phyloP scores from a whole-genome alignment of 768 basidiomycete genomes.

The Phylloporus sp. region DNA sequence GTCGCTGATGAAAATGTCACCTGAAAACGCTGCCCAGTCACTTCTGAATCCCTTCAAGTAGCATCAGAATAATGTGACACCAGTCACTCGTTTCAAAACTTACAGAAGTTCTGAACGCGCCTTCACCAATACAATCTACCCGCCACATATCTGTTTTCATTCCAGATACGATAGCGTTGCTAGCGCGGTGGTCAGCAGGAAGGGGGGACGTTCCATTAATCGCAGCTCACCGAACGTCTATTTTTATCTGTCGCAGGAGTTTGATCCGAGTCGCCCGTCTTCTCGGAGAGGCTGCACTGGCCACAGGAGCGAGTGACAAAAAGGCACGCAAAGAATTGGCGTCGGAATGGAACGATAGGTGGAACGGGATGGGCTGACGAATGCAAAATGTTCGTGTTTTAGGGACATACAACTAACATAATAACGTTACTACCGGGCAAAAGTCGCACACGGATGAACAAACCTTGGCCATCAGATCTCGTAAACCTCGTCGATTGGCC shows the following conservation, averaged over 20 bases:
- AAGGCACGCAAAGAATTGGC: conserved; percentile 54
- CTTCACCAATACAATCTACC: conserved; percentile 59
- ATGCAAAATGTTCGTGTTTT: conserved; percentile 56
- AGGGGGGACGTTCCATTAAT: background rate
- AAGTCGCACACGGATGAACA: conserved; percentile 2
- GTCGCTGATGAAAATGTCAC: conserved; percentile 52
- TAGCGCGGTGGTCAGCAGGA: conserved; percentile 22
- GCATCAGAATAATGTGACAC: conserved; percentile 3
- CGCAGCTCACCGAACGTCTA: conserved; percentile 50
- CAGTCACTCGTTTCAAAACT: conserved; percentile 18
- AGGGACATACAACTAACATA: conserved; percentile 46
- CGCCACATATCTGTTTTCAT: conserved; percentile 72
- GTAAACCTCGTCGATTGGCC: conserved; percentile 33
- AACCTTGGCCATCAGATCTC: conserved; percentile 37
- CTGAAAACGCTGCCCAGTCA: conserved; percentile 57
- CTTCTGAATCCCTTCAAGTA: conserved; percentile 51
- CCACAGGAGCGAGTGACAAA: conserved; percentile 51
- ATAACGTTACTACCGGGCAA: background rate
- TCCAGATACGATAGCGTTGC: conserved; percentile 42
- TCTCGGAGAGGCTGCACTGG: conserved; percentile 23
- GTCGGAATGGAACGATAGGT: conserved; percentile 55
- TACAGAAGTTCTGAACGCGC: conserved; percentile 53
- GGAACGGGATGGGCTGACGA: conserved; percentile 59
- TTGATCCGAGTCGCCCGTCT: conserved; percentile 48
- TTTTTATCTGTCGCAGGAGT: conserved; percentile 60